Evolutionary conservation across 2,329 filamentous ascomycete species (phyloP).

Genomic region (Incumbomyces lentus): DNA sequence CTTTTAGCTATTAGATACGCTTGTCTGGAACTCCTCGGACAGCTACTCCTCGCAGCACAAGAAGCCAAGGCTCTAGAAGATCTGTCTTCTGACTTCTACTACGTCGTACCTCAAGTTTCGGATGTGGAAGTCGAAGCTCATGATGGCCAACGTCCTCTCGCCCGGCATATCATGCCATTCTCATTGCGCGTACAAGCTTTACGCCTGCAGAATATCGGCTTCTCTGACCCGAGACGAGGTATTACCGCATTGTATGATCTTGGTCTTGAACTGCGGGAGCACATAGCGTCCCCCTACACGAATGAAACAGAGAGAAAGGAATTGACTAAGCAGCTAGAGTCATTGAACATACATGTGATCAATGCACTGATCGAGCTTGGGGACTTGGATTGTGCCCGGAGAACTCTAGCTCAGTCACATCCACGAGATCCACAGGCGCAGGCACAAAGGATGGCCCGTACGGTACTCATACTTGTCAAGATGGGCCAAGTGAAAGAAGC

Average conservation of each 20-base stretch:
- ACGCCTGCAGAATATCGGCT: slow-evolving; percentile 73
- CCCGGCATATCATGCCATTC: slow-evolving; percentile 74
- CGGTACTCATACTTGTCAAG: slow-evolving; percentile 62
- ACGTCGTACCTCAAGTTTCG: slow-evolving; percentile 20
- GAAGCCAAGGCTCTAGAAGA: slow-evolving; percentile 56
- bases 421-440: slow-evolving; percentile 22
- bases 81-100: slow-evolving; percentile 47
- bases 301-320: slow-evolving; percentile 48
- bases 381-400: slow-evolving; percentile 67
- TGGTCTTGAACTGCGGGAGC: slow-evolving; percentile 61
- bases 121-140: slow-evolving; percentile 27
- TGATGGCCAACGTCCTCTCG: slow-evolving; percentile 55
- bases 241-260: slow-evolving; percentile 89
- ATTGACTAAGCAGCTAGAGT: slow-evolving; percentile 63
- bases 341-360: slow-evolving; percentile 58
- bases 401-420: slow-evolving; percentile 56
- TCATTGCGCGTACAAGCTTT: slow-evolving; percentile 72
- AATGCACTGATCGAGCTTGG: slow-evolving; percentile 57
- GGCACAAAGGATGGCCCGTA: slow-evolving; percentile 25
- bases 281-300: slow-evolving; percentile 42
- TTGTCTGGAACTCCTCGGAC: slow-evolving; percentile 69
- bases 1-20: slow-evolving; percentile 73
- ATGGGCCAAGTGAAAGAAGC: slow-evolving; percentile 68
- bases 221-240: slow-evolving; percentile 70
- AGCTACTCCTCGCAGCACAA: slow-evolving; percentile 55